phyloP scores from a whole-genome alignment of 2,329 filamentous ascomycete genomes.

The Alternaria triticina region DNA sequence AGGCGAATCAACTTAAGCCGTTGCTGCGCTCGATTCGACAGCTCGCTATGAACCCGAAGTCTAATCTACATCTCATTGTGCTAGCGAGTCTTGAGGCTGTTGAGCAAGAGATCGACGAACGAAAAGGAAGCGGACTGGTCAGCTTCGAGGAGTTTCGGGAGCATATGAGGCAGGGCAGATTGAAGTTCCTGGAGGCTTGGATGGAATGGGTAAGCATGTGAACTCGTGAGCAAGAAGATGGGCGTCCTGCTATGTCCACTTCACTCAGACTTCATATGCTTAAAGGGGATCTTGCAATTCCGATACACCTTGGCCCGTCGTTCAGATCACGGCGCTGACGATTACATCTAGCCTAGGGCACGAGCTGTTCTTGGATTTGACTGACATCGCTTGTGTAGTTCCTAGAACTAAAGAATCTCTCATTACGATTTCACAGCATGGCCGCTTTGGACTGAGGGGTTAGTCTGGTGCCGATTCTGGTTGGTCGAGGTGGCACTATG shows the following conservation, averaged over 20 bases:
- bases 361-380: background rate
- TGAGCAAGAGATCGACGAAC: conserved; percentile 70
- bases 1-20: conserved; percentile 17
- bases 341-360: background rate
- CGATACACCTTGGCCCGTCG: background rate
- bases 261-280: background rate
- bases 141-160: conserved; percentile 80
- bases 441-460: background rate
- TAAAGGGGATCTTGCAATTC: background rate
- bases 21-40: conserved; percentile 27
- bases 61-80: conserved; percentile 36
- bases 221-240: background rate
- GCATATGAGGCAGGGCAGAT: conserved; percentile 69
- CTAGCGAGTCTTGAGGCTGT: conserved; percentile 65
- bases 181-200: conserved; percentile 85
- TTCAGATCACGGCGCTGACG: background rate
- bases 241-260: background rate
- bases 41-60: conserved; percentile 22
- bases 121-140: conserved; percentile 81
- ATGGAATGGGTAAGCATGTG: conserved; percentile 71
- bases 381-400: background rate
- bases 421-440: background rate
- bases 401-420: background rate
- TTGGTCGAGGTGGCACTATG: background rate
- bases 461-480: background rate